These are phyloP conservation scores for Cyberlindnera maritima DNA, from an alignment of 805 yeast species.

Conservation along the genomic window DNA sequence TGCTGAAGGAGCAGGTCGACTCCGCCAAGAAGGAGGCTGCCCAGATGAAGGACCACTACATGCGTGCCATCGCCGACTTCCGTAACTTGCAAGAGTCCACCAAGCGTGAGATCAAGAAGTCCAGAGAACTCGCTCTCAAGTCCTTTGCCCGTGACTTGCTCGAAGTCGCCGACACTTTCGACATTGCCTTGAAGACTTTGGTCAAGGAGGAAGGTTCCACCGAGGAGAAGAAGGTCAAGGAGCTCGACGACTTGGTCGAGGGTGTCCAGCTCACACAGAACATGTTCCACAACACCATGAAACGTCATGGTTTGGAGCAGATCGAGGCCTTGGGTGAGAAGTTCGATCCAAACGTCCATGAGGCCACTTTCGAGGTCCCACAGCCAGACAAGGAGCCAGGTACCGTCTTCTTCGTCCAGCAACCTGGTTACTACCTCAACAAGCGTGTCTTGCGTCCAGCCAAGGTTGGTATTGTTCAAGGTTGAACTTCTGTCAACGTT, in stretches of 20 bases:
- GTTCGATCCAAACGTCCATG: slow-evolving; percentile 53
- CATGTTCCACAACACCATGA: slow-evolving; percentile 47
- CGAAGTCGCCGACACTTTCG: slow-evolving; percentile 30
- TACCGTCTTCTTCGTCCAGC: slow-evolving; percentile 53
- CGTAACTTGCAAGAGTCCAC: slow-evolving; percentile 31
- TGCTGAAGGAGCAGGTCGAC: slow-evolving; percentile 19
- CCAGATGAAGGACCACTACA: slow-evolving; percentile 26
- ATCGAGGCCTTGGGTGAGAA: slow-evolving; percentile 47
- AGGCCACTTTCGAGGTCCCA: slow-evolving; percentile 51
- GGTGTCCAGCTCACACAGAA: slow-evolving; percentile 51
- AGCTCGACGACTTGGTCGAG: slow-evolving; percentile 46
- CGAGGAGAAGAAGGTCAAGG: slow-evolving; percentile 30
- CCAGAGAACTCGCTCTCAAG: slow-evolving; percentile 30
- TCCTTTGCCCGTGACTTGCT: slow-evolving; percentile 29
- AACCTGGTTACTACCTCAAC: slow-evolving; percentile 49
- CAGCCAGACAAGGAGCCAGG: slow-evolving; percentile 55
- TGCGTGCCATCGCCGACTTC: slow-evolving; percentile 31
- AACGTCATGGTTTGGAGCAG: slow-evolving; percentile 46
- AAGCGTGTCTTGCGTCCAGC: slow-evolving; percentile 55
- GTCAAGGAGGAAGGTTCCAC: slow-evolving; percentile 26
- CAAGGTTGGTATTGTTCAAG: slow-evolving; percentile 54
- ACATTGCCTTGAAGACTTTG: slow-evolving; percentile 28
- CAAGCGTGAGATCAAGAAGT: slow-evolving; percentile 29
- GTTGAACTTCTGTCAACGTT: background rate
- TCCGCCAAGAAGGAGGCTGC: slow-evolving; percentile 26